Evolutionary conservation across 108 stramenopile genomes (phyloP).

Genomic region (Nitzschia sp.): DNA sequence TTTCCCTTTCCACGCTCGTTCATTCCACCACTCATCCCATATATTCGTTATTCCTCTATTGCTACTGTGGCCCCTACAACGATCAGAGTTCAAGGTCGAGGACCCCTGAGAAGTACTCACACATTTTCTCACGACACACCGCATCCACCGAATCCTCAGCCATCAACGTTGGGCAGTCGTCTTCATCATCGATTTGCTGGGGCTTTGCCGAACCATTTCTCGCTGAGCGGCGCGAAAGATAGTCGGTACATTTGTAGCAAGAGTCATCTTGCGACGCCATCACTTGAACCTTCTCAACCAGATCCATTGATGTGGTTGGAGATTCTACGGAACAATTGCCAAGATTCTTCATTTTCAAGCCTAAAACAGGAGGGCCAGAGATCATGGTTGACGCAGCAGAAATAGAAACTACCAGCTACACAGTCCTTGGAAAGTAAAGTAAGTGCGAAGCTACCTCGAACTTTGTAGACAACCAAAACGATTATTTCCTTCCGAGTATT

Average conservation of each 20-base stretch:
- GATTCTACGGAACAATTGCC: neutral
- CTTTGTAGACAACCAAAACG: no score
- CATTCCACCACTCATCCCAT: no score
- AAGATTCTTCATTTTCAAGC: conserved; percentile 11
- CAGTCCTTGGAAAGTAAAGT: no score
- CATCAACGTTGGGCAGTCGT: neutral
- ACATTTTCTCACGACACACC: conserved; percentile 49
- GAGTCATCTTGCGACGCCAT: conserved; percentile 15
- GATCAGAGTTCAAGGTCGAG: no score
- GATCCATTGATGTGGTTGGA: conserved; percentile 1
- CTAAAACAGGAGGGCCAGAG: conserved; percentile 7
- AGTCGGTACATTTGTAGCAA: conserved; percentile 27
- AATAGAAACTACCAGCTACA: no score
- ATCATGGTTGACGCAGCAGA: no score
- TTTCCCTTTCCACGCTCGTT: no score
- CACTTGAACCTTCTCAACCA: conserved; percentile 9
- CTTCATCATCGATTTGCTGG: neutral
- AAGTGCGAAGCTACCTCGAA: no score
- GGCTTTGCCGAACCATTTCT: neutral
- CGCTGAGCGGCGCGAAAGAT: conserved; percentile 20
- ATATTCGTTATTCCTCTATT: no score
- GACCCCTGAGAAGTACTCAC: no score
- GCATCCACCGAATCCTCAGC: conserved; percentile 33
- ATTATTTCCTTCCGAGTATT: no score
- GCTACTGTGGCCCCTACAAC: no score